Base-by-base conservation (phyloP, 371 early-diverging fungal genomes). In the Dentiscutata heterogama region DNA sequence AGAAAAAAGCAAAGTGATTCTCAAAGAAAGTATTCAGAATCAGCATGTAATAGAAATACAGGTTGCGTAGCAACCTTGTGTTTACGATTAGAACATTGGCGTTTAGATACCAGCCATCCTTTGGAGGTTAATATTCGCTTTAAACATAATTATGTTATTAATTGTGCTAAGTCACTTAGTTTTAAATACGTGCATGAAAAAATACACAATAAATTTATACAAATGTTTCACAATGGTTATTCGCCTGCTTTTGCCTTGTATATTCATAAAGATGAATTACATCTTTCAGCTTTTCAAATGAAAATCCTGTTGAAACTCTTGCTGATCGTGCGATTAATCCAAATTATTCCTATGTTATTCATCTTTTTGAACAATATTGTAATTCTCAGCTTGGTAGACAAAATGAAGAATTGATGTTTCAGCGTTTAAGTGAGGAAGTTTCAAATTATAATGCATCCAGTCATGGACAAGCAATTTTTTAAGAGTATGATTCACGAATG, bases 191-290 rank as follows among this genome's bases (percentile, higher is more conserved):
- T 42, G 3, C 11, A 39, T 35, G 46, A 31, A 8, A 39, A 42
- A 46, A n/a, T 58, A 16, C 0, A 18, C 11, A 54, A 35, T 53
- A 74, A 54, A 27, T 58, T 74, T 31, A 22, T 74, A 5, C 29
- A 74, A 31, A n/a, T 74, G 8, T 74, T 74, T 31, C n/a, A 74
- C 16, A 13, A 74, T 54, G 56, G 74, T 10, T 53, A 74, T 27
- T 54, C 31, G 11, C 70, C 70, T 35, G 46, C 70, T 13, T 42
- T 20, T 14, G 75, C 75, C 1, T 51, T 74, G 56, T 56, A 31
- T 51, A 35, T 5, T 14, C n/a, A 56, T 35, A 16, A 74, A 56
- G 58, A 74, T 75, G 54, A 10, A 29, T 75, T 58, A 75, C 35
- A 11, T 11, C 50, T 2, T 14, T 14, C 46, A 46, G 46, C 46